Evolutionary conservation across 2,329 filamentous ascomycete genomes (phyloP).

Genomic region (Thelonectria discophora): DNA sequence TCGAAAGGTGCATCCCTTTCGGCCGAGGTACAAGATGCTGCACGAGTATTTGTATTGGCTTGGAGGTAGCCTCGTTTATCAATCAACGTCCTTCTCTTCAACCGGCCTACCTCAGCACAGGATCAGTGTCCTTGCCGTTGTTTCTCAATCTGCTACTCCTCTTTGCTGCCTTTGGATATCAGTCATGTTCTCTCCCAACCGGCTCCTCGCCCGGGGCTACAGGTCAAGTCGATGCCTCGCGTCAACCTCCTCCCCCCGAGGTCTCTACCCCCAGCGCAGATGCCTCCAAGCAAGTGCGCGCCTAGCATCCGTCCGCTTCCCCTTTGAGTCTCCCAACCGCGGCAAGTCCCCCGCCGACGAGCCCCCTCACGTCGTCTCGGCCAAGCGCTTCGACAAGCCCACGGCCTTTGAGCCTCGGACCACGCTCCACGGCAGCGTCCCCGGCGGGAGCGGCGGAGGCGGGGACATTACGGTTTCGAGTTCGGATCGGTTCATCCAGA

Average conservation of each 20-base stretch:
- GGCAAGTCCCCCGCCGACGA: background rate
- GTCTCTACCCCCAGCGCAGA: slow-evolving; percentile 5
- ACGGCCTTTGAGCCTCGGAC: slow-evolving; percentile 26
- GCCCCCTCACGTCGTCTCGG: slow-evolving; percentile 15
- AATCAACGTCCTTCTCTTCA: background rate
- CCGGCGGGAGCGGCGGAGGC: no score
- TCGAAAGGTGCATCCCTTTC: slow-evolving; percentile 30
- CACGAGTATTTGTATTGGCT: slow-evolving; percentile 1
- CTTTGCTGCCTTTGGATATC: background rate
- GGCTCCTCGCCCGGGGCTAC: slow-evolving; percentile 23
- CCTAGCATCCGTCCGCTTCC: background rate
- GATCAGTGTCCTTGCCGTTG: background rate
- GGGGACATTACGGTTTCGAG: slow-evolving; percentile 39
- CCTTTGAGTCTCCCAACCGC: slow-evolving; percentile 27
- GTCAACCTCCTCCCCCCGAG: background rate
- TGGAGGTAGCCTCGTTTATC: slow-evolving; percentile 3
- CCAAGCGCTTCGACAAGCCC: slow-evolving; percentile 22
- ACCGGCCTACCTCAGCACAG: background rate
- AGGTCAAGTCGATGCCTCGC: slow-evolving; percentile 17
- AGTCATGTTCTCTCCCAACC: slow-evolving; percentile 30
- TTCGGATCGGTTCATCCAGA: slow-evolving; percentile 40
- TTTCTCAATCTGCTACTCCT: background rate
- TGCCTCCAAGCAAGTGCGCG: slow-evolving; percentile 35
- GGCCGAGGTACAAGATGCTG: slow-evolving; percentile 37
- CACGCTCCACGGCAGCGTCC: slow-evolving; percentile 19